Evolutionary conservation across 257 asterid genomes (phyloP), one percentile per base, ranked within the genome.

Genomic region (Jacaranda copaia): DNA sequence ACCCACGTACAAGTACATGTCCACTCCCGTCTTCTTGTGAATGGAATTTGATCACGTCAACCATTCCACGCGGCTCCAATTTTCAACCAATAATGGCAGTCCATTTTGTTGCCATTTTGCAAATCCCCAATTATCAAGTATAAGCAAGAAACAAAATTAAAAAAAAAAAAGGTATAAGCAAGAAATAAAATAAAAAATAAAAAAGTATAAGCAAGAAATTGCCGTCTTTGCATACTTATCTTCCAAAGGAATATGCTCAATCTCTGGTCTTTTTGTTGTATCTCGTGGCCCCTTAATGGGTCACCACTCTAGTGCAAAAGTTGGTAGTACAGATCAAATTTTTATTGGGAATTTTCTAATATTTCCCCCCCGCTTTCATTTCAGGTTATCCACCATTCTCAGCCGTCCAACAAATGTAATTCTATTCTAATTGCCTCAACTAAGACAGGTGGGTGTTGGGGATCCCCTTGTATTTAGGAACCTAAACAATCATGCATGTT

Each of bases 351-450:
- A 12, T 60, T 56, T 35, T 25, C 14, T 4, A 49, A 16, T 69
- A 51, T 8, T 61, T 62, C 49, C 19, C 51, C 51, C 76, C 51
- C 53, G 35, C 67, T 59, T 45, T 25, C 5, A 16, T 68, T 72
- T 66, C 79, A 75, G 73, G 77, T 20, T 35, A 64, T 56, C 72
- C 79, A 74, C 75, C 46, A 62, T 42, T 68, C 59, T 45, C 32
- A 77, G 82, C 80, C 82, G 80, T 42, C 85, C 82, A 67, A 76
- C 68, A 42, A 68, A 68, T 72, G 11, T n/a, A 63, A 18, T 42
- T 56, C 42, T 36, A 63, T 62, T 59, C 60, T 32, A 53, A 72
- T 63, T 62, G 76, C 63, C 66, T 68, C 70, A 69, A 77, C 65
- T 35, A 61, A 58, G 57, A 70, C 35, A 62, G 80, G 83, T 77